Conservation (phyloP, 2,329 filamentous ascomycete genomes). For the Ceratocystis cacaofunesta region DNA sequence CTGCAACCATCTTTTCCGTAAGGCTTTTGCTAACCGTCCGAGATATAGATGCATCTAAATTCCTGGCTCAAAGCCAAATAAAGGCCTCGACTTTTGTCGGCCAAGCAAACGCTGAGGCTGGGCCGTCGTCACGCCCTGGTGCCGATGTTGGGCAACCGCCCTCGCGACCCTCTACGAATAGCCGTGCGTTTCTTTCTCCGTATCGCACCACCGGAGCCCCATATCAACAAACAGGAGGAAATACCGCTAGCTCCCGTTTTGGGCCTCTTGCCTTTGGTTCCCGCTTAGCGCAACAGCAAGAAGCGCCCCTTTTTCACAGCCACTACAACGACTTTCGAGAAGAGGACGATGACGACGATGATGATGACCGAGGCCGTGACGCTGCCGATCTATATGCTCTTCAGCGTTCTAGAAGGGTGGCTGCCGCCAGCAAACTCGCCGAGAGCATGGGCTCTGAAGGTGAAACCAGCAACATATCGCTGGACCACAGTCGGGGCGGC, state of each 20-base stretch:
- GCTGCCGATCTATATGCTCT: slow-evolving; percentile 89
- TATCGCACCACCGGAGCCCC: slow-evolving; percentile 49
- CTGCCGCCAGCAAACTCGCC: slow-evolving; percentile 67
- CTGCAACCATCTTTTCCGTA: not conserved
- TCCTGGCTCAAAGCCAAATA: slow-evolving; percentile 92
- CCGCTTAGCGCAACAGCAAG: slow-evolving; percentile 53
- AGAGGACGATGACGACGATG: slow-evolving; percentile 88
- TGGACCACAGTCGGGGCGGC: slow-evolving; percentile 32
- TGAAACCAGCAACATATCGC: slow-evolving; percentile 42
- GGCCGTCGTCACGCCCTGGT: slow-evolving; percentile 25
- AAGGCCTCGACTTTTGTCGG: slow-evolving; percentile 56
- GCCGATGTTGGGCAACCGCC: slow-evolving; percentile 19
- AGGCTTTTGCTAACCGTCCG: not conserved
- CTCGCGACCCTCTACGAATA: slow-evolving; percentile 19
- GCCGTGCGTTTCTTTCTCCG: slow-evolving; percentile 32
- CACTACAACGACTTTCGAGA: slow-evolving; percentile 80
- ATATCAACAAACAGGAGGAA: slow-evolving; percentile 52
- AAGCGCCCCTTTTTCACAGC: slow-evolving; percentile 89
- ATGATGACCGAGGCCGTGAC: slow-evolving; percentile 76
- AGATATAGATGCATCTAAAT: slow-evolving; percentile 77
- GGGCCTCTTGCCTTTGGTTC: slow-evolving; percentile 62
- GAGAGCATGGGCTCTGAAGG: slow-evolving; percentile 76
- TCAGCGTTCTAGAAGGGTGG: slow-evolving; percentile 76
- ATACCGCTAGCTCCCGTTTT: slow-evolving; percentile 48
- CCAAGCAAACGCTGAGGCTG: slow-evolving; percentile 36